Evolutionary conservation across 169 alveolate genomes (phyloP), one percentile per base, ranked within the genome.

Genomic region (Blepharisma undulans): DNA sequence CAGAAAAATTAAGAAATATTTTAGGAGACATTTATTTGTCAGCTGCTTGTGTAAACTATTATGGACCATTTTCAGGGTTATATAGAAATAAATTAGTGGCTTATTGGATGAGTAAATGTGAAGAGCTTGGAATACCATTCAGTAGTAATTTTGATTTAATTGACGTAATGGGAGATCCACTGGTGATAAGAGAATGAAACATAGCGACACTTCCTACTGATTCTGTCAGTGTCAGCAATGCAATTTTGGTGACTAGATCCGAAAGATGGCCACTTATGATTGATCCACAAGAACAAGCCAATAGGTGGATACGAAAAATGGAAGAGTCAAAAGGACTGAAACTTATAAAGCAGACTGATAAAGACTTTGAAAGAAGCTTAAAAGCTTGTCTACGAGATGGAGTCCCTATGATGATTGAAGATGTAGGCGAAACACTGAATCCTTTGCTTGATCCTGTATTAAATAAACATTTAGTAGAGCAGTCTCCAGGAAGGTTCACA

Each of bases 401-500:
- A 81, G 90, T 94, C 78, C 99, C 99, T 12, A 93, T 96, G 32
- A 92, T 97, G 34, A 96, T 98, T 92, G 99, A 98, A 95, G 98
- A 97, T 77, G 95, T 97, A 60, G 98, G 96, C 61, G 99, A 97
- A 91, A 95, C 97, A 33, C 92, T 97, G 48, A 99, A 98, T 88
- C 98, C 98, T 25, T 94, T 98, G 14, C 91, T 98, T 81, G 99
- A 97, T 89, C 98, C 99, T 21, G 96, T 98, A 21, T 91, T 98
- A n/a, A 93, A 91, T 19, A 97, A 97, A 91, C 94, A 93, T 94
- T 93, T 97, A 90, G 95, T 98, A 60, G 95, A 95, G 59, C 97
- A 97, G 90, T 90, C 89, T 72, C 97, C 97, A 10, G 97, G 97
- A 60, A 84, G 91, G 29, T 92, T 94, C 79, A 95, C 89, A 59